A percentile compares a stretch with the other conserved stretches of the same genome.
phyloP scores from a whole-genome alignment of 2,329 filamentous ascomycete species.

The Botryotinia globosa region DNA sequence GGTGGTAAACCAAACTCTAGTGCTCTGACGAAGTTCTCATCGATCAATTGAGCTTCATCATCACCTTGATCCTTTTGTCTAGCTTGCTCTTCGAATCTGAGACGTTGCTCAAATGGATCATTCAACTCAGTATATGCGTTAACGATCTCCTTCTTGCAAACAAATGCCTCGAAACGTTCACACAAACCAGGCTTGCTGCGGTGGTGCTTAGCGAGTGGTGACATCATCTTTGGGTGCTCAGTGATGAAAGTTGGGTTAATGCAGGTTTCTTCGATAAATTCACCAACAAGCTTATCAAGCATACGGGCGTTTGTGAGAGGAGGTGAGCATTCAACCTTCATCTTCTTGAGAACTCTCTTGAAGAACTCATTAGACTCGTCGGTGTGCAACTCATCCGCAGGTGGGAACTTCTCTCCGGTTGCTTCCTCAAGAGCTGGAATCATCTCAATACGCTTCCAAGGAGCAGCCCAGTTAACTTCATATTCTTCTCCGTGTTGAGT shows the following conservation, averaged over 20 bases:
- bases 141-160: conserved; percentile 94
- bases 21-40: conserved; percentile 90
- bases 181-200: conserved; percentile 78
- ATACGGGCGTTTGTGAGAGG: conserved; percentile 93
- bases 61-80: conserved; percentile 95
- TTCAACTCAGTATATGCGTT: conserved; percentile 98
- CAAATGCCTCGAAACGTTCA: conserved; percentile 96
- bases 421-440: conserved; percentile 88
- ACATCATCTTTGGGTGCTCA: conserved; percentile 87
- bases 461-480: conserved; percentile 92
- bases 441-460: conserved; percentile 94
- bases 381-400: conserved; percentile 85
- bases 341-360: conserved; percentile 78
- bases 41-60: conserved; percentile 91
- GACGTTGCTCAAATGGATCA: conserved; percentile 90
- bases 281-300: conserved; percentile 90
- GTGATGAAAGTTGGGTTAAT: conserved; percentile 91
- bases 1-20: conserved; percentile 90
- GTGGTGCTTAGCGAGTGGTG: conserved; percentile 93
- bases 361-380: conserved; percentile 85
- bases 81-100: conserved; percentile 92
- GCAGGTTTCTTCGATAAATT: conserved; percentile 92
- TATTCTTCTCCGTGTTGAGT: conserved; percentile 83
- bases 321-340: conserved; percentile 82
- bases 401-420: conserved; percentile 89